phyloP scores from a whole-genome alignment of 768 basidiomycete species.

The Boletus rex-veris region DNA sequence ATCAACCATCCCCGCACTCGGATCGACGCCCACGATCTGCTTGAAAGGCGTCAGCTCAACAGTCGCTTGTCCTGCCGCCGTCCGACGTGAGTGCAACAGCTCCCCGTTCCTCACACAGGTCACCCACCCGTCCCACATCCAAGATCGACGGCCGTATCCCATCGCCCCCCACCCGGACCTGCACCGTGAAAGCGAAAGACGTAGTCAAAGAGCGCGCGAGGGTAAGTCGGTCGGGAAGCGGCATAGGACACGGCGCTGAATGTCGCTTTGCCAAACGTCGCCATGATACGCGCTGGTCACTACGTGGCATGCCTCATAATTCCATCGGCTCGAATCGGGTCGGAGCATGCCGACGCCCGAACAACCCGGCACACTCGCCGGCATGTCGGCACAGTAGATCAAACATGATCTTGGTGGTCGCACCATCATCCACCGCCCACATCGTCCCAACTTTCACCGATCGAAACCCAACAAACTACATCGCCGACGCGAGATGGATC shows the following conservation, averaged over 20 bases:
- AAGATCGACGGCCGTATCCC: constrained; percentile 65
- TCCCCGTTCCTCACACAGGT: background rate
- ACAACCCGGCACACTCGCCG: too few relatives aligned
- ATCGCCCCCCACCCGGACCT: constrained; percentile 23
- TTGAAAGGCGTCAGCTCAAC: constrained; percentile 53
- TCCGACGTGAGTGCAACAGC: background rate
- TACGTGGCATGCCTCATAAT: too few relatives aligned
- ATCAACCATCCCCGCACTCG: constrained; percentile 67
- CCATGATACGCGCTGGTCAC: constrained; percentile 41
- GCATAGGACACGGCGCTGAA: constrained; percentile 72
- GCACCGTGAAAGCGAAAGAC: constrained; percentile 56
- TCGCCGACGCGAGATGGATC: too few relatives aligned
- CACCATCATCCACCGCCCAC: too few relatives aligned
- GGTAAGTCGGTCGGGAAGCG: constrained; percentile 70
- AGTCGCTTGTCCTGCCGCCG: constrained; percentile 63
- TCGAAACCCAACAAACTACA: too few relatives aligned
- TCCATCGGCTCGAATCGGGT: too few relatives aligned
- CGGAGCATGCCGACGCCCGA: too few relatives aligned
- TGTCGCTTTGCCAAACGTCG: constrained; percentile 67
- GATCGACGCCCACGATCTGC: constrained; percentile 68
- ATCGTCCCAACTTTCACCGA: too few relatives aligned
- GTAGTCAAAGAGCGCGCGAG: constrained; percentile 57
- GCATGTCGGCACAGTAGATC: too few relatives aligned
- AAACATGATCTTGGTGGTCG: too few relatives aligned
- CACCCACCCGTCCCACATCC: constrained; percentile 80